Percentiles rank a stretch among this genome's conserved stretches.
These are phyloP conservation scores for Penicillium polonicum DNA, from an alignment of 2,329 filamentous ascomycete species.

Conservation along the genomic window DNA sequence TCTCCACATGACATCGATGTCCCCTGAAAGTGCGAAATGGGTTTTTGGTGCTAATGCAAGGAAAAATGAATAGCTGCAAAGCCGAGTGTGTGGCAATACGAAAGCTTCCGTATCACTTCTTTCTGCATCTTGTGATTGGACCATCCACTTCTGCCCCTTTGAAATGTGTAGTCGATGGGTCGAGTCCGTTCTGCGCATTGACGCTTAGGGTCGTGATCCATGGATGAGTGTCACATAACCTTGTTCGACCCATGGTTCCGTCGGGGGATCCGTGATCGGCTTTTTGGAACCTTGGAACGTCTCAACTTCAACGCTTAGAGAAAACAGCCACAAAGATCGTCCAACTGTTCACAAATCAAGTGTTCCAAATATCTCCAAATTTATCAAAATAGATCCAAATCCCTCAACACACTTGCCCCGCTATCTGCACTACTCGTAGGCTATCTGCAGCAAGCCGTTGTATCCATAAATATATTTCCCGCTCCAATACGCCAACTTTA, in stretches of 20 bases:
- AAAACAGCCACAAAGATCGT: neutral
- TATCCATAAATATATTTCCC: neutral
- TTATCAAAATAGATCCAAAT: neutral
- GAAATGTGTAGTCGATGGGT: conserved; percentile 6
- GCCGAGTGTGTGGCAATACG: conserved; percentile 23
- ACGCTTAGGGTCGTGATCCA: conserved; percentile 12
- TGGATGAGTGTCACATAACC: conserved; percentile 1
- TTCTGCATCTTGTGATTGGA: conserved; percentile 17
- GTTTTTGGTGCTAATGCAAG: conserved; percentile 21
- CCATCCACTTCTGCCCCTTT: conserved; percentile 1
- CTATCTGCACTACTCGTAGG: neutral
- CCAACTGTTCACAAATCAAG: neutral
- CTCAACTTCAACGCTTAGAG: neutral
- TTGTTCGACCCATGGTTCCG: conserved; percentile 3
- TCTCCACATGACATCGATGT: conserved; percentile 11
- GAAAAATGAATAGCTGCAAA: conserved; percentile 21
- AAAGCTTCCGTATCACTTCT: conserved; percentile 15
- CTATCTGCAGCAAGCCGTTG: neutral
- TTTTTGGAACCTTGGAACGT: neutral
- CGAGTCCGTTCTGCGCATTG: conserved; percentile 13
- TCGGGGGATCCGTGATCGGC: conserved; percentile 6
- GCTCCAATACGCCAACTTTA: neutral
- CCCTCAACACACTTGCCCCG: neutral
- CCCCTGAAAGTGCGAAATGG: conserved; percentile 8
- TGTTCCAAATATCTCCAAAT: neutral